Conservation (phyloP, 768 basidiomycete genomes). For the Leccinum uliginosum region DNA sequence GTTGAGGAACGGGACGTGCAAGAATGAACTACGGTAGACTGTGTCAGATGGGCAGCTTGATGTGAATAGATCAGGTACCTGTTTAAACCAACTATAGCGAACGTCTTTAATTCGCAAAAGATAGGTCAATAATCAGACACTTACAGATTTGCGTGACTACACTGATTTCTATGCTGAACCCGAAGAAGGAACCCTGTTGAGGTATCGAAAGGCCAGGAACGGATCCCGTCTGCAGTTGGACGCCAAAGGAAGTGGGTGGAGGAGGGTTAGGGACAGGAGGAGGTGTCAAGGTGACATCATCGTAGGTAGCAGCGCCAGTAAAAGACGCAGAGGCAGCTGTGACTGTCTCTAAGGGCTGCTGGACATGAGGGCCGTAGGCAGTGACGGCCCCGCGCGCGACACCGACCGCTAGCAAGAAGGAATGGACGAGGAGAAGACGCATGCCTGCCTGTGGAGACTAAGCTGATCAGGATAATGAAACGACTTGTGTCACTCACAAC, state of each 20-base stretch:
- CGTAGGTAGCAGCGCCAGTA: constrained; percentile 48
- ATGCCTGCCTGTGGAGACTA: constrained; percentile 5
- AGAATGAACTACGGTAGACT: constrained; percentile 35
- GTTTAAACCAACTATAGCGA: constrained; percentile 14
- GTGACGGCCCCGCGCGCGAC: constrained; percentile 10
- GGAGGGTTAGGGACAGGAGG: constrained; percentile 47
- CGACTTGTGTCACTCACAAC: constrained; percentile 6
- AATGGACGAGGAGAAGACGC: constrained; percentile 22
- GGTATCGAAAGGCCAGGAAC: constrained; percentile 37
- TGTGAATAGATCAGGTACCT: constrained; percentile 5
- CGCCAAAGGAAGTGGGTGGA: constrained; percentile 37
- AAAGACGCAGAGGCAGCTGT: constrained; percentile 39
- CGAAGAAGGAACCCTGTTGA: constrained; percentile 57
- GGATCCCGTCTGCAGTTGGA: constrained; percentile 36
- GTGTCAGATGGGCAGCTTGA: not conserved
- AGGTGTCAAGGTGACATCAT: constrained; percentile 45
- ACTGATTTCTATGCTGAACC: constrained; percentile 76
- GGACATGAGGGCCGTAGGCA: constrained; percentile 24
- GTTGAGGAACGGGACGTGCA: constrained; percentile 71
- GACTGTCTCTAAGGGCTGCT: constrained; percentile 22
- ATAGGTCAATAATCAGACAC: not conserved
- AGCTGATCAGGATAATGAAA: not conserved
- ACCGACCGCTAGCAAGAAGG: constrained; percentile 15
- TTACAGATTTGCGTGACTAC: constrained; percentile 46
- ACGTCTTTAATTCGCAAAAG: not conserved